Base-by-base conservation (phyloP, 176 grass and related monocot genomes). In the Triticum timopheevii region DNA sequence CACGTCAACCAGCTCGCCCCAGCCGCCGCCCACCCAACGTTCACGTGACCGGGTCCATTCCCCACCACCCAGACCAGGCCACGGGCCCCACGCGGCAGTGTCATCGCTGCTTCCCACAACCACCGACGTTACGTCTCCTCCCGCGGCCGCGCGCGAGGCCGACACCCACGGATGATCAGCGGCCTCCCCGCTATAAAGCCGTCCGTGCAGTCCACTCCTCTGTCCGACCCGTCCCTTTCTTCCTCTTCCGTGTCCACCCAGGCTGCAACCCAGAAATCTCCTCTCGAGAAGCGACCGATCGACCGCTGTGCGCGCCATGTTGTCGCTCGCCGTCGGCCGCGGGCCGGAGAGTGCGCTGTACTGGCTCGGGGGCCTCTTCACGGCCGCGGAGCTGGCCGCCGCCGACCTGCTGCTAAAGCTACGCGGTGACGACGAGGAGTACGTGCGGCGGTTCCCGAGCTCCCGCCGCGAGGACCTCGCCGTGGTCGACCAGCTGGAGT, bases 391-490 rank as follows among this genome's bases (percentile, higher is more conserved):
- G 78, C 78, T 96, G 38, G 91, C 65, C 38, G 89, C 85, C 34
- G 89, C 87, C 8, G 89, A 91, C 84, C 87, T 74, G 8, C 91
- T 96, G 66, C 84, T 96, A 66, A 89, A 90, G 56, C 91, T 96
- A 38, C 84, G 94, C 63, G 85, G 77, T 61, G 74, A 58, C 52
- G 86, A 58, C 1, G 52, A 1, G 72, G 69, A 19, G 62, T 79
- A 74, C 4, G 86, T 86, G n/a, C 86, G 65, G 65, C 91, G 84
- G 47, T 93, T 85, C 8, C 81, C 88, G 30, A 93, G 88, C 5
- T 19, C 50, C 16, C 4, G 50, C 17, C 52, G 17, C 52, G 52
- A 56, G 17, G 52, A 16, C 13, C 47, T 56, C 52, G 16, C 52
- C 19, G 17, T 20, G 52, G 52, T 52, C 4, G 49, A 52, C 49